Conservation (phyloP, 2,329 filamentous ascomycete species). For the Didymella pinodella region DNA sequence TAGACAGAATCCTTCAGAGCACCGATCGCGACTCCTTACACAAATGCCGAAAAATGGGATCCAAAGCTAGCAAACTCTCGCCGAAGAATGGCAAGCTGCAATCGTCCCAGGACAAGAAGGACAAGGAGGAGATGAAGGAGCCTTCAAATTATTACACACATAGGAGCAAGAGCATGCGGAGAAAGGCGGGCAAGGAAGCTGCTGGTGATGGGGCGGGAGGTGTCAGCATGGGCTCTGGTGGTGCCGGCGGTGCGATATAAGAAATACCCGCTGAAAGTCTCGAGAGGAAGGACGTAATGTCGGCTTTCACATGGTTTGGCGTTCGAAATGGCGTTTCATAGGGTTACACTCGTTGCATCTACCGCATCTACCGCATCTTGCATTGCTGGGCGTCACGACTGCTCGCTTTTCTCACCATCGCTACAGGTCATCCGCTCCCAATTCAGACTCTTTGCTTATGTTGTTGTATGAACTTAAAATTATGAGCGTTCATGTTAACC, state of each 20-base stretch:
- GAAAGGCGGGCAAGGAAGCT: conserved; percentile 39
- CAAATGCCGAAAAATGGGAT: conserved; percentile 37
- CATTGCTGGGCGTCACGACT: neutral
- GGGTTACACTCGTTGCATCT: neutral
- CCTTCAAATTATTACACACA: conserved; percentile 45
- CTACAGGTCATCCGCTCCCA: neutral
- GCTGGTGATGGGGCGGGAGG: conserved; percentile 19
- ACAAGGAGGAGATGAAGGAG: conserved; percentile 49
- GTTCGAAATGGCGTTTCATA: neutral
- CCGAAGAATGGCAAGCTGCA: conserved; percentile 32
- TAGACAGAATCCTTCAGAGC: neutral
- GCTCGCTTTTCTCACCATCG: too few relatives aligned
- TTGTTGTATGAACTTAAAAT: neutral
- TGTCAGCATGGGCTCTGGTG: conserved; percentile 17
- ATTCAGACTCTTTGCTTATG: neutral
- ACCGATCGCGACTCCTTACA: neutral
- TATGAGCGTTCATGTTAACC: neutral
- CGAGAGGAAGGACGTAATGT: neutral
- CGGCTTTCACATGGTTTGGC: neutral
- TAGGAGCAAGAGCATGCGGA: conserved; percentile 45
- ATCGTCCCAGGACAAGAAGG: conserved; percentile 31
- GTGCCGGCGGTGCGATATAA: conserved; percentile 21
- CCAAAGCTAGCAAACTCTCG: conserved; percentile 38
- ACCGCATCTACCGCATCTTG: neutral
- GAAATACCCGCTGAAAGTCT: neutral